Percentiles rank a stretch among this genome's conserved stretches.
These are phyloP conservation scores for Puccinia hordei DNA, from an alignment of 1,284 basidiomycete species.

Conservation along the genomic window DNA sequence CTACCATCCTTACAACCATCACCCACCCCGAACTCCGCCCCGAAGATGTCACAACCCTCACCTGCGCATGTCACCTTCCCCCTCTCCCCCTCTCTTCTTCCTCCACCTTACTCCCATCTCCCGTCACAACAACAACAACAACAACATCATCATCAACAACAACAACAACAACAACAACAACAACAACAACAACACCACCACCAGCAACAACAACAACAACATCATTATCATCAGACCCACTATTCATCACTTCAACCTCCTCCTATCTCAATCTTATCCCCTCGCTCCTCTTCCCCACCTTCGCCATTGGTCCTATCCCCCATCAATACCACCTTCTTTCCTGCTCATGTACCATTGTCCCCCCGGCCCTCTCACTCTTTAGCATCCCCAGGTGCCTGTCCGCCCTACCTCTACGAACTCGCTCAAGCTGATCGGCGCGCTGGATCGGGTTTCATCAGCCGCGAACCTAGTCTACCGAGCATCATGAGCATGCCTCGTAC, in stretches of 20 bases:
- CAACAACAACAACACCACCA: conserved; percentile 1
- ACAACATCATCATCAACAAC: conserved; percentile 1
- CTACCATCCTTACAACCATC: background rate
- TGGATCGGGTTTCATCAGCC: conserved; percentile 35
- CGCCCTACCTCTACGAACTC: conserved; percentile 42
- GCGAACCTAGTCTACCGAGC: conserved; percentile 47
- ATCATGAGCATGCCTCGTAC: conserved; percentile 50
- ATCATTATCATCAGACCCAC: background rate
- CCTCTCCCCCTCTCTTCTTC: conserved; percentile 2
- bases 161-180: conserved; percentile 1
- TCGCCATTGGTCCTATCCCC: too few species aligned
- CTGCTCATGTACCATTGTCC: background rate
- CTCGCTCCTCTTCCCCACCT: conserved; percentile 2
- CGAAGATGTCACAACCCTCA: conserved; percentile 13
- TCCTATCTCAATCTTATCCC: too few species aligned
- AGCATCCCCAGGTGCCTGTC: conserved; percentile 1
- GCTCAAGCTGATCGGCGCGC: conserved; percentile 23
- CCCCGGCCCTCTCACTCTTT: background rate
- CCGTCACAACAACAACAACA: conserved; percentile 1
- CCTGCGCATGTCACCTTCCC: conserved; percentile 22
- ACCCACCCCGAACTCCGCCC: background rate
- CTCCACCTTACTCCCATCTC: conserved; percentile 24
- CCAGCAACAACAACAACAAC: background rate
- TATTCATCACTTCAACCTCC: too few species aligned
- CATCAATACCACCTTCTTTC: background rate